phyloP scores from a whole-genome alignment of 164 flowering plant genomes.

The Tinospora cordifolia region DNA sequence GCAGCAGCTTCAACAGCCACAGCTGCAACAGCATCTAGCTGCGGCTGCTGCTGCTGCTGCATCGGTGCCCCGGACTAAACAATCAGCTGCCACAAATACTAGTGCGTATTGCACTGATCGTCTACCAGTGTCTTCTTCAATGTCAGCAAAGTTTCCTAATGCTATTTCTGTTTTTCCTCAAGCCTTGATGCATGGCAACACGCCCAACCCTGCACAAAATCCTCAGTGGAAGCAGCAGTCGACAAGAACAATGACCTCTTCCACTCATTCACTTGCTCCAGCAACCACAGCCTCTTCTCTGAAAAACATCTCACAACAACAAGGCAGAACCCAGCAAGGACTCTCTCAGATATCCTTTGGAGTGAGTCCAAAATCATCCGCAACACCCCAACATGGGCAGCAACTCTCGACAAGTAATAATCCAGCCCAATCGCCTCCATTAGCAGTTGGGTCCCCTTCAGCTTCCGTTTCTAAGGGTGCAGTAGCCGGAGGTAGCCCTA shows the following conservation, averaged over 20 bases:
- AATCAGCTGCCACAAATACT: slow-evolving; percentile 41
- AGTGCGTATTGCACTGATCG: slow-evolving; percentile 47
- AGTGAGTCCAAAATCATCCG: slow-evolving; percentile 41
- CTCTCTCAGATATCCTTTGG: slow-evolving; percentile 82
- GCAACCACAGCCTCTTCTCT: slow-evolving; percentile 40
- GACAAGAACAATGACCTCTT: slow-evolving; percentile 33
- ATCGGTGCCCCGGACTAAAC: slow-evolving; percentile 33
- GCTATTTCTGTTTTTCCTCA: slow-evolving; percentile 48
- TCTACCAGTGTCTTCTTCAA: slow-evolving; percentile 19
- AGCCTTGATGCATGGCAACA: slow-evolving; percentile 43
- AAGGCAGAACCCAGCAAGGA: slow-evolving; percentile 38
- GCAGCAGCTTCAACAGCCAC: slow-evolving; percentile 30
- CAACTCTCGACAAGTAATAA: slow-evolving; percentile 26
- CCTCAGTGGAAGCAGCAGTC: slow-evolving; percentile 66
- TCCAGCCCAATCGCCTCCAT: slow-evolving; percentile 48
- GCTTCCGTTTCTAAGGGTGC: slow-evolving; percentile 54
- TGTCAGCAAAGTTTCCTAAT: slow-evolving; percentile 55
- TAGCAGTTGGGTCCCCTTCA: slow-evolving; percentile 63
- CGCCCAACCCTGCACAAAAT: slow-evolving; percentile 51
- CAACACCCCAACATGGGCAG: slow-evolving; percentile 36
- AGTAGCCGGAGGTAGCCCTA: slow-evolving; percentile 76
- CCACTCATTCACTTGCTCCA: slow-evolving; percentile 32
- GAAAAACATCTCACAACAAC: slow-evolving; percentile 59
- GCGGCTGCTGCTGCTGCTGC: slow-evolving; percentile 39
- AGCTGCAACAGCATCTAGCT: slow-evolving; percentile 23